Base-by-base conservation (phyloP, 176 grass and related monocot species). In the Metroxylon sagu region DNA sequence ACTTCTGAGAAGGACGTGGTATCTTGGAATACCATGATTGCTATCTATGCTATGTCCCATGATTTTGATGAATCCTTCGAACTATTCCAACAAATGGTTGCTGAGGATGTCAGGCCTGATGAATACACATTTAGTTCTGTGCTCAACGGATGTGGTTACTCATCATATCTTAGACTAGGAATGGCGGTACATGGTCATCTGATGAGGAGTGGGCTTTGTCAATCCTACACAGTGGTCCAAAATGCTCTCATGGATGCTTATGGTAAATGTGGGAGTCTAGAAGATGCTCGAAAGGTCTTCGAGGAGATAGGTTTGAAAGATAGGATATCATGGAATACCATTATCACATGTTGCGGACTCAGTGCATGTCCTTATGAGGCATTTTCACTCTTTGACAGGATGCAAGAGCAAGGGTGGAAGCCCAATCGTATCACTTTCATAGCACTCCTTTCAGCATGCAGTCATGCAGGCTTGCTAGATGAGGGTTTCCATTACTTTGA, bases 1-100 rank as follows among this genome's bases (percentile, higher is more conserved):
- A 21, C 63, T 25, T 30, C 29, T 55, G 53, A 65, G 18, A 81
- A 85, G 35, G 83, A 85, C 59, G 54, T 25, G 1, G 68, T 85
- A 43, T 85, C 83, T 5, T 85, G 72, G 72, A 85, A 81, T 58
- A 81, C 83, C 48, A 65, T 77, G 49, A 72, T 85, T 5, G 72
- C 77, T 23, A 74, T 54, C 49, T 73, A 68, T 55, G 74, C 59
- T 18, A 6, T 26, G 5, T 23, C 56, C 21, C 21, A 17, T 60
- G 63, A 81, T 39, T 69, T 69, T 70, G 71, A 72, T 80, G 5
- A 53, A 59, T 53, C 77, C 17, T 81, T 85, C 23, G n/a, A 85
- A 5, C 18, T 80, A 19, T 77, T 85, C 49, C 53, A 63, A 19
- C 77, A 74, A 62, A 77, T 85, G 83, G 54, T 68, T 7, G 25